Evolutionary conservation across 2,329 filamentous ascomycete genomes (phyloP), one percentile per base, ranked within the genome.

Genomic region (Ascochyta viciae-villosae): DNA sequence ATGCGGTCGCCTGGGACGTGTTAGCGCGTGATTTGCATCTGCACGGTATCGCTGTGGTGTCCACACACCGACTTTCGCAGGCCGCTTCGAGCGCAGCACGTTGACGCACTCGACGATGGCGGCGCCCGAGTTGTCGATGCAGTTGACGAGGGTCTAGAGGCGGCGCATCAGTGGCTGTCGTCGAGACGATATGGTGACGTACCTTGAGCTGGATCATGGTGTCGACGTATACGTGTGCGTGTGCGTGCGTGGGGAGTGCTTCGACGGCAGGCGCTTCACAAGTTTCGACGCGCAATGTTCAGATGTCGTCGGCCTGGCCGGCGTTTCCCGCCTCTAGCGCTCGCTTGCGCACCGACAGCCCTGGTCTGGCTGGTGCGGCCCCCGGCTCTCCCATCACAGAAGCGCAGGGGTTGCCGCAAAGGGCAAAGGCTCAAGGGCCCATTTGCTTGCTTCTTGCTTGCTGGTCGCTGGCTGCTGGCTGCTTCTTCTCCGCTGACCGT

Each of bases 81-180:
- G 87, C 66, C 87, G 83, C 82, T 97, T 96, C 81, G 94, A 95
- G 73, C 91, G 91, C 71, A 99, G 83, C 61, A 98, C 90, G 76
- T 94, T 89, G 76, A 90, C 91, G 81, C 95, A 99, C 82, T 99
- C 95, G 80, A 98, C 95, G 66, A 99, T 84, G 70, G 95, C 93
- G 67, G 95, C 95, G 76, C 95, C 95, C 64, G 95, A 98, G 83
- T 97, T 99, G 89, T 99, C 95, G 87, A 99, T 98, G 88, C 95
- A 98, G 81, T 95, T 97, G 71, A 99, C 86, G 87, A 99, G 92
- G 76, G 93, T 90, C 95, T 82, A 77, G 63, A 80, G 59, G 55
- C 38, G 55, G 40, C 62, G 65, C 91, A 96, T 98, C 61, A 72
- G 73, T 59, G 61, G 45, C 55, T 54, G 55, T 60, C 50, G 37